phyloP scores from a whole-genome alignment of 2,329 filamentous ascomycete genomes.

The Fusarium pilosicola region DNA sequence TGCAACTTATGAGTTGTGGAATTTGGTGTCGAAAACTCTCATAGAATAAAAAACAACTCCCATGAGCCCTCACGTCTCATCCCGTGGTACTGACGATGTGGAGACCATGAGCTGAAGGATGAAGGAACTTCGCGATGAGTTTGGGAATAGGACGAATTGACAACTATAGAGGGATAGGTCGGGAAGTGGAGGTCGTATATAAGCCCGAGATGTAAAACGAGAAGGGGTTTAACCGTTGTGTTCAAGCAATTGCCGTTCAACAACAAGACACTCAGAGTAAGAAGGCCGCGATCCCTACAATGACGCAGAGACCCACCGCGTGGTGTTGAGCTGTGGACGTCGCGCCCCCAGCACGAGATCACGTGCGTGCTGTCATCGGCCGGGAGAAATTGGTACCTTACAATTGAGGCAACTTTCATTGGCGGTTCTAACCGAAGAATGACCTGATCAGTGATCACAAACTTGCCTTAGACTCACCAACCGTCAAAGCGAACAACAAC shows the following conservation, averaged over 20 bases:
- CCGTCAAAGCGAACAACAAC: conserved; percentile 42
- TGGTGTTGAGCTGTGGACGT: conserved; percentile 16
- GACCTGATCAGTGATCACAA: conserved; percentile 49
- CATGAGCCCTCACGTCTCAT: not conserved
- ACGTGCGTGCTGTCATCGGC: conserved; percentile 38
- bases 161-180: too few relatives aligned
- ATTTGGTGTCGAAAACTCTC: not conserved
- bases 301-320: conserved; percentile 29
- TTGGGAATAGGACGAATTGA: not conserved
- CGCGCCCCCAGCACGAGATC: conserved; percentile 44
- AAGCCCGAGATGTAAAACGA: not conserved
- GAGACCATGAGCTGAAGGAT: conserved; percentile 8
- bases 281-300: conserved; percentile 20
- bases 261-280: not conserved
- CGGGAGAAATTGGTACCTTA: conserved; percentile 39
- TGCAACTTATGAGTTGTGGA: conserved; percentile 27
- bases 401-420: conserved; percentile 47
- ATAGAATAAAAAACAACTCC: not conserved
- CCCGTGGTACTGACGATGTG: not conserved
- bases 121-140: not conserved
- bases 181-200: rapidly evolving
- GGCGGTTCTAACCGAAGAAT: conserved; percentile 49
- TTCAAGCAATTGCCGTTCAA: not conserved
- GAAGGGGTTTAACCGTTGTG: not conserved
- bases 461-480: conserved; percentile 40